Conservation (phyloP, 208 protist genomes). For the Trypanosoma avium region DNA sequence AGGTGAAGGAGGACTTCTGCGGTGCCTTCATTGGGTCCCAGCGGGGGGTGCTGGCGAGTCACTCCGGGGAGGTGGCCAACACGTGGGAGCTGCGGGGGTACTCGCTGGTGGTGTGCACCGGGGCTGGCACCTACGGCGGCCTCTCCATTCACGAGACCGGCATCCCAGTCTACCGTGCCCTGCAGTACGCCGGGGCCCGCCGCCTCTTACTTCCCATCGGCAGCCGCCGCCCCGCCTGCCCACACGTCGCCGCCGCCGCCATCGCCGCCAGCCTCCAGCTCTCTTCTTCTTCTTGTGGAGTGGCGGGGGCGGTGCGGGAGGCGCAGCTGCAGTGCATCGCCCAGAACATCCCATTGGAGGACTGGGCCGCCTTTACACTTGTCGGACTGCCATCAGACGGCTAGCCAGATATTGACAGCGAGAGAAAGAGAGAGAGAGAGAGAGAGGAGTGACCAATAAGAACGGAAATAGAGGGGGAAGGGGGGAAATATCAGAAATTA, state of each 20-base stretch:
- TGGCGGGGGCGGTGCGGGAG: constrained; percentile 12
- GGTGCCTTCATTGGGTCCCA: constrained; percentile 30
- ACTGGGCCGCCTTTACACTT: constrained; percentile 38
- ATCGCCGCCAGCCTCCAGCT: too few relatives aligned
- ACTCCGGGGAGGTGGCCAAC: constrained; percentile 39
- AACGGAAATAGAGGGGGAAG: too few relatives aligned
- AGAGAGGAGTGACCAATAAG: too few relatives aligned
- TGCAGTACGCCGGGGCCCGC: constrained; percentile 53
- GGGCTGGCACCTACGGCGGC: constrained; percentile 48
- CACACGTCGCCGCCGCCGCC: constrained; percentile 19
- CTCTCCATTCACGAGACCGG: constrained; percentile 61
- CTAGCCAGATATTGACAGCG: too few relatives aligned
- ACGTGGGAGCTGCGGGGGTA: constrained; percentile 46
- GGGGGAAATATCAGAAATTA: too few relatives aligned
- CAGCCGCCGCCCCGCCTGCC: constrained; percentile 21
- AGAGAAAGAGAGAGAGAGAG: too few relatives aligned
- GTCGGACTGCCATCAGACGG: constrained; percentile 33
- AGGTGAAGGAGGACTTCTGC: constrained; percentile 58
- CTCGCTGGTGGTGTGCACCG: constrained; percentile 38
- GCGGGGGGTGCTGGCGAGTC: constrained; percentile 22
- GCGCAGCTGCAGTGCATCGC: constrained; percentile 23
- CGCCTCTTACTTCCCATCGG: constrained; percentile 44
- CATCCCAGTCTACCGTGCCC: constrained; percentile 53
- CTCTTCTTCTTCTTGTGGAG: too few relatives aligned
- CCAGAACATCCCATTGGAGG: constrained; percentile 14